These are phyloP conservation scores for Citrus hindsii DNA, from an alignment of 345 rosid genomes.

Conservation along the genomic window DNA sequence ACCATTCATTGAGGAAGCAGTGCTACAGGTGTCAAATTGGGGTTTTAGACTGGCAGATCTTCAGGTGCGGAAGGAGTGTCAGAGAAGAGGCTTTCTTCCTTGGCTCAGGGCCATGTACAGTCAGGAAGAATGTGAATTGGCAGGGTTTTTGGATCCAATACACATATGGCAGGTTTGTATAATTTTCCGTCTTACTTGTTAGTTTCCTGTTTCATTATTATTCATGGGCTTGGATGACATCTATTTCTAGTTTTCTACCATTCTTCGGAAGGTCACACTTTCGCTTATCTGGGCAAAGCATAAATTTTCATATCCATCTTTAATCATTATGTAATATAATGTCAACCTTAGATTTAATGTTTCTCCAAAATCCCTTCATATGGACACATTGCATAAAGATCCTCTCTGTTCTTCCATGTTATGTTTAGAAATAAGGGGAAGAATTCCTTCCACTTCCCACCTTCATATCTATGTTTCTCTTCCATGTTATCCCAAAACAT, in stretches of 20 bases:
- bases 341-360: not conserved
- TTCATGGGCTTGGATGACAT: not conserved
- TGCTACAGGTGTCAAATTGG: conserved; percentile 75
- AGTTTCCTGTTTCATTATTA: not conserved
- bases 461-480: not conserved
- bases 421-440: not conserved
- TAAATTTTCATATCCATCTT: not conserved
- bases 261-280: not conserved
- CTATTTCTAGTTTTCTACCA: not conserved
- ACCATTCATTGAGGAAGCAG: conserved; percentile 80
- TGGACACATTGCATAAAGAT: not conserved
- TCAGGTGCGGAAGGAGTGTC: conserved; percentile 64
- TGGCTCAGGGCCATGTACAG: conserved; percentile 82
- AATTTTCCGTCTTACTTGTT: conserved; percentile 9
- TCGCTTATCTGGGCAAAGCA: not conserved
- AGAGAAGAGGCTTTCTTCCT: conserved; percentile 52
- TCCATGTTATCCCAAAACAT: not conserved
- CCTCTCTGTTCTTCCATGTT: not conserved
- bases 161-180: conserved; percentile 94
- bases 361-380: not conserved
- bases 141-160: conserved; percentile 70
- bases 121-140: conserved; percentile 67
- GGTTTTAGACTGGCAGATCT: conserved; percentile 78
- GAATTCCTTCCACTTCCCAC: not conserved
- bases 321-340: not conserved